These are phyloP conservation scores for Podosphaera fusca DNA, from an alignment of 2,329 filamentous ascomycete genomes.

Conservation along the genomic window DNA sequence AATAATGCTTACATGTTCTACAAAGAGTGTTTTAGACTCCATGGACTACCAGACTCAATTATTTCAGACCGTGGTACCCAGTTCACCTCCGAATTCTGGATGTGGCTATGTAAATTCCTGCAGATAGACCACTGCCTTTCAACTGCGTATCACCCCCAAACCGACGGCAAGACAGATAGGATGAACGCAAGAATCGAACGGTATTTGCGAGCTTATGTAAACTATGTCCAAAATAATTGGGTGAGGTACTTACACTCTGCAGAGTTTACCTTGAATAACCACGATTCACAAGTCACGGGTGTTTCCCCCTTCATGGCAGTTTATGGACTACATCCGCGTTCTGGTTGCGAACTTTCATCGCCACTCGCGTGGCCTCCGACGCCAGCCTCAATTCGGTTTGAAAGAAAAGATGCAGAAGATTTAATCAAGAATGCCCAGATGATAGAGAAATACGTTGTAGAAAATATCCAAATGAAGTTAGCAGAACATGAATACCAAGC, in stretches of 20 bases:
- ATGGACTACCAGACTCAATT: neutral
- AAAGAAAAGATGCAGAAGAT: neutral
- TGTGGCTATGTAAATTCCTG: too few relatives aligned
- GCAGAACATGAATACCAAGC: neutral
- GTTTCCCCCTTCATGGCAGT: neutral
- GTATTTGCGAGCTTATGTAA: constrained; percentile 3
- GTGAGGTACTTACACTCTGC: neutral
- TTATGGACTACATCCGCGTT: neutral
- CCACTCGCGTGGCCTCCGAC: neutral
- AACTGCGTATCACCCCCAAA: too few relatives aligned
- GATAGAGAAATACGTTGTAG: neutral
- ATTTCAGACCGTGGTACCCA: neutral
- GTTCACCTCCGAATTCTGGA: neutral
- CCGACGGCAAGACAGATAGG: too few relatives aligned
- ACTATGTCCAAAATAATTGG: constrained; percentile 3
- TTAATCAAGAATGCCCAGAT: neutral
- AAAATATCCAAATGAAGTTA: neutral
- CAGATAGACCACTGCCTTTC: too few relatives aligned
- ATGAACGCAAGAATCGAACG: neutral
- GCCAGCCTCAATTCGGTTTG: neutral
- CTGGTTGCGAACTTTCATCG: neutral
- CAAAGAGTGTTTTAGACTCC: neutral
- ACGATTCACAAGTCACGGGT: neutral
- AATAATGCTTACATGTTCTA: too few relatives aligned
- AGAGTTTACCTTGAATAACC: constrained; percentile 3